Conservation (phyloP, 805 yeast species). For the Candida nemodendra region DNA sequence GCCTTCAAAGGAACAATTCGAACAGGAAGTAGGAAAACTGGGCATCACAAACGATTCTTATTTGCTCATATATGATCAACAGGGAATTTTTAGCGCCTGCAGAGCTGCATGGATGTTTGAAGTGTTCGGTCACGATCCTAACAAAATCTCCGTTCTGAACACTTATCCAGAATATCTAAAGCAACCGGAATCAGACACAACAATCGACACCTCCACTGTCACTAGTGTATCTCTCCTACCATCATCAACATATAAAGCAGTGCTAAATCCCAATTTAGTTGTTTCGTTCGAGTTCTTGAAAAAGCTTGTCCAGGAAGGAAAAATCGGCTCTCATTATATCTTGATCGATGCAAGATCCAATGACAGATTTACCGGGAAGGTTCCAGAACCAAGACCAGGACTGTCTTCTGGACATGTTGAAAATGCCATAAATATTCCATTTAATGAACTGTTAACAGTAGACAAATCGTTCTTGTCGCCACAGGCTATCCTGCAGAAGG, state of each 20-base stretch:
- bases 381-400: slow-evolving; percentile 88
- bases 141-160: slow-evolving; percentile 63
- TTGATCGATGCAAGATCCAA: slow-evolving; percentile 80
- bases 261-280: slow-evolving; percentile 47
- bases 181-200: slow-evolving; percentile 21
- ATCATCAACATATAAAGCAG: slow-evolving; percentile 34
- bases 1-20: slow-evolving; percentile 61
- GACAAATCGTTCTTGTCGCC: slow-evolving; percentile 47
- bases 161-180: slow-evolving; percentile 46
- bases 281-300: slow-evolving; percentile 65
- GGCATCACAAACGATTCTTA: slow-evolving; percentile 58
- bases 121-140: slow-evolving; percentile 65
- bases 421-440: slow-evolving; percentile 76
- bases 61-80: slow-evolving; percentile 79
- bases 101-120: slow-evolving; percentile 90
- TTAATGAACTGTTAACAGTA: slow-evolving; percentile 54
- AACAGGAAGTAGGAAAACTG: slow-evolving; percentile 47
- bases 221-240: slow-evolving; percentile 23
- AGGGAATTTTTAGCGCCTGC: slow-evolving; percentile 84
- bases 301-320: slow-evolving; percentile 50
- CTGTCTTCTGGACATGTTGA: slow-evolving; percentile 89
- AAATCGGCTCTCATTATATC: slow-evolving; percentile 45
- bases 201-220: slow-evolving; percentile 18
- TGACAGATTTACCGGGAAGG: slow-evolving; percentile 73
- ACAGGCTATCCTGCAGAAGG: slow-evolving; percentile 44